phyloP scores from a whole-genome alignment of 2,329 filamentous ascomycete species.

The Lecanicillium sp. region DNA sequence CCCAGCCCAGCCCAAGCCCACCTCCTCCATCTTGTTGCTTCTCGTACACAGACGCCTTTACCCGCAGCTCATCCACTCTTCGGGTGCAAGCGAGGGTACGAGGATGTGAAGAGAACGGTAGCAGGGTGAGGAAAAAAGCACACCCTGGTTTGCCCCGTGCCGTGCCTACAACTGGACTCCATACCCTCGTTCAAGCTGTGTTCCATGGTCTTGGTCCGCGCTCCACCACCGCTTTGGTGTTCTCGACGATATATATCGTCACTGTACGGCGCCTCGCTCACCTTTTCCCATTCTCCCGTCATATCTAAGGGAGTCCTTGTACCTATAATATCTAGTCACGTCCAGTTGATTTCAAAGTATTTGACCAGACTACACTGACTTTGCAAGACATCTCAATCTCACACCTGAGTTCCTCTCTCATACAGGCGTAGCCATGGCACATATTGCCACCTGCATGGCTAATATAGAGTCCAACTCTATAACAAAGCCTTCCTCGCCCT shows the following conservation, averaged over 20 bases:
- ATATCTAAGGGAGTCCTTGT: background rate
- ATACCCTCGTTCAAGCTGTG: conserved; percentile 6
- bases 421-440: conserved; percentile 39
- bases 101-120: no score
- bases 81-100: conserved; percentile 5
- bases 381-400: background rate
- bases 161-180: conserved; percentile 7
- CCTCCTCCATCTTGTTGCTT: background rate
- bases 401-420: background rate
- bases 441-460: conserved; percentile 53
- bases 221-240: conserved; percentile 5
- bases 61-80: background rate
- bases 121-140: no score
- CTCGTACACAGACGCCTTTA: no score
- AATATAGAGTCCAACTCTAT: conserved; percentile 41
- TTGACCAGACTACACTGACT: no score
- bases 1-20: background rate
- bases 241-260: conserved; percentile 6
- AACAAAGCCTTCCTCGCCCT: conserved; percentile 39
- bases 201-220: conserved; percentile 6
- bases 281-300: conserved; percentile 1
- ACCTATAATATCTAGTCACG: background rate
- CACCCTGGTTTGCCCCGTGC: conserved; percentile 4
- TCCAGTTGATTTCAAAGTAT: background rate
- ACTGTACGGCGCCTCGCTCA: conserved; percentile 5